Percentiles rank a stretch among this genome's conserved stretches.
Evolutionary conservation across 306 rosid species (phyloP).

Genomic region (Datisca glomerata): DNA sequence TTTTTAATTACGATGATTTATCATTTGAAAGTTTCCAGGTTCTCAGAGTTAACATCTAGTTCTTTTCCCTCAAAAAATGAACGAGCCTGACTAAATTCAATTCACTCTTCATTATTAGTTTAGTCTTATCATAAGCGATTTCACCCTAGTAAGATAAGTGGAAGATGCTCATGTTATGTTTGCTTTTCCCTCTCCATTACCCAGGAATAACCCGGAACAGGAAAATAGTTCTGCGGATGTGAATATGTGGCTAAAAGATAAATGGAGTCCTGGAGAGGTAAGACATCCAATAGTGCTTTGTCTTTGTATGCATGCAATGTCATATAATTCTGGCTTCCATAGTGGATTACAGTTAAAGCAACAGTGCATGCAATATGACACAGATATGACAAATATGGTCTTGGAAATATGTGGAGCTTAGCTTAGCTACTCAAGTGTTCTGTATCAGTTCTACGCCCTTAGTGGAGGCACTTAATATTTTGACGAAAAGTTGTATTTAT

Average conservation of each 20-base stretch:
- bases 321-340: too few relatives aligned
- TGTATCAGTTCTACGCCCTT: too few relatives aligned
- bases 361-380: too few relatives aligned
- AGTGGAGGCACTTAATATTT: too few relatives aligned
- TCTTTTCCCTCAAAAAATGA: background rate
- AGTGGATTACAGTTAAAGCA: too few relatives aligned
- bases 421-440: too few relatives aligned
- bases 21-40: background rate
- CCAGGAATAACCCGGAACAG: conserved; percentile 33
- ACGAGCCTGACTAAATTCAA: background rate
- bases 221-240: conserved; percentile 31
- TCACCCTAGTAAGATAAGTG: background rate
- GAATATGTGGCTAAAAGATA: conserved; percentile 63
- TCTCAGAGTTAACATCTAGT: background rate
- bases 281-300: too few relatives aligned
- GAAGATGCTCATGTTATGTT: conserved; percentile 1
- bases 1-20: conserved; percentile 1
- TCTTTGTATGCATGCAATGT: too few relatives aligned
- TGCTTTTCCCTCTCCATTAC: conserved; percentile 6
- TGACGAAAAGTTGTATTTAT: too few relatives aligned
- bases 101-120: background rate
- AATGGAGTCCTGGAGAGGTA: conserved; percentile 95
- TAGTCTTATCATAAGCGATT: background rate
- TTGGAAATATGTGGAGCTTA: too few relatives aligned
- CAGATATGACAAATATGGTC: too few relatives aligned